A percentile compares a stretch with the other conserved stretches of the same genome.
These are phyloP conservation scores for Brettanomyces custersianus DNA, from an alignment of 805 yeast species.

Conservation along the genomic window DNA sequence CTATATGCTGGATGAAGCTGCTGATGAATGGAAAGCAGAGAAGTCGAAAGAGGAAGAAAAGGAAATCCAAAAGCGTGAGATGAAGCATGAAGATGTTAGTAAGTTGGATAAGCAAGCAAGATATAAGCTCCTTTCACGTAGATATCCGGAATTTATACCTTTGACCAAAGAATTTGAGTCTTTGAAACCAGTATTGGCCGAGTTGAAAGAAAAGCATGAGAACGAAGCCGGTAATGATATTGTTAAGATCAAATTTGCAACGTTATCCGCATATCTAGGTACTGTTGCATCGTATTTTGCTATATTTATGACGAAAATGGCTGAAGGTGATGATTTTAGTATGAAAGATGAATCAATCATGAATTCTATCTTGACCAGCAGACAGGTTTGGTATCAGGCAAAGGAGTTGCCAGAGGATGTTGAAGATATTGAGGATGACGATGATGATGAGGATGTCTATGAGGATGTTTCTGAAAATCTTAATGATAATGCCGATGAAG, in stretches of 20 bases:
- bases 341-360: conserved; percentile 87
- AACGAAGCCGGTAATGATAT: conserved; percentile 25
- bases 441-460: conserved; percentile 11
- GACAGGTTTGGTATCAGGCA: conserved; percentile 89
- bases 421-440: conserved; percentile 12
- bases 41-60: conserved; percentile 35
- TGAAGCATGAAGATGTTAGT: conserved; percentile 34
- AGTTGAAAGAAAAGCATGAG: conserved; percentile 21
- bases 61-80: conserved; percentile 15
- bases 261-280: conserved; percentile 73
- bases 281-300: conserved; percentile 74
- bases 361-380: conserved; percentile 72
- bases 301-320: conserved; percentile 49
- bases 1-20: conserved; percentile 66
- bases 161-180: conserved; percentile 50
- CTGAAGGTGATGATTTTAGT: conserved; percentile 38
- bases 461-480: conserved; percentile 16
- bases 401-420: conserved; percentile 31
- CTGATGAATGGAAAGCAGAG: conserved; percentile 63
- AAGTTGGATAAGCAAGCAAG: conserved; percentile 46
- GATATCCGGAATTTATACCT: conserved; percentile 81
- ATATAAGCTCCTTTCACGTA: conserved; percentile 42
- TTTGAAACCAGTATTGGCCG: conserved; percentile 34
- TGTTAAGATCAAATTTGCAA: conserved; percentile 46
- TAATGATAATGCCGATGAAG: conserved; percentile 15